A percentile compares a stretch with the other conserved stretches of the same genome.
Evolutionary conservation across 2,329 filamentous ascomycete species (phyloP).

Genomic region (Lasiodiplodia citricola): DNA sequence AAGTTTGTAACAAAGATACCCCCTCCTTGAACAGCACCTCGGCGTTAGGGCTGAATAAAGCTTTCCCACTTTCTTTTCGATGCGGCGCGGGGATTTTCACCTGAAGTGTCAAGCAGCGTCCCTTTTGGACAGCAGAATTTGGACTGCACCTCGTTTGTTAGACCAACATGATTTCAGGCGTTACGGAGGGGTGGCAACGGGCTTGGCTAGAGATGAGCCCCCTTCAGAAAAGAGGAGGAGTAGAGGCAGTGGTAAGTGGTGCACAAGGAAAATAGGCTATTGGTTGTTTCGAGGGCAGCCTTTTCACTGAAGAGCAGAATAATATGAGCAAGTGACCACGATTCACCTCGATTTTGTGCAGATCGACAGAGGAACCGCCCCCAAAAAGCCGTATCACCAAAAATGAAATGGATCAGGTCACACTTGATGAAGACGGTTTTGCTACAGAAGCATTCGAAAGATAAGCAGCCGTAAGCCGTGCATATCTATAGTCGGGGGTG

Average conservation of each 20-base stretch:
- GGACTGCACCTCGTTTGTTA: neutral
- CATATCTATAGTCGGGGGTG: neutral
- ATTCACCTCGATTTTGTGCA: neutral
- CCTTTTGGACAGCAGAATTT: constrained; percentile 8
- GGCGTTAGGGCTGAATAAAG: neutral
- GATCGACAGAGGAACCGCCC: neutral
- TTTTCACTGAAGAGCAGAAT: neutral
- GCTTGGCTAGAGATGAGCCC: neutral
- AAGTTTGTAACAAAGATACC: constrained; percentile 6
- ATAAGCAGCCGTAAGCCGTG: constrained; percentile 21
- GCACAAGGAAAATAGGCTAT: neutral
- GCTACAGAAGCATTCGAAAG: constrained; percentile 1
- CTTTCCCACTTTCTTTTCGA: neutral
- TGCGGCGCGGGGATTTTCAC: neutral
- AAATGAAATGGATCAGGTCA: neutral
- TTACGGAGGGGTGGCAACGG: neutral
- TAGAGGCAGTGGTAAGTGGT: neutral
- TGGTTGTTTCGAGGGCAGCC: neutral
- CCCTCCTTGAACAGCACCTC: neutral
- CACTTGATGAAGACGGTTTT: no score
- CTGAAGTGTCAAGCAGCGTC: neutral
- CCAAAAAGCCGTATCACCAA: neutral
- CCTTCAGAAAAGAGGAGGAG: neutral
- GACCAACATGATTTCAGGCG: neutral
- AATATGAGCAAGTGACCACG: constrained; percentile 4